These are phyloP conservation scores for Colletotrichum theobromicola DNA, from an alignment of 2,329 filamentous ascomycete genomes.

Conservation along the genomic window DNA sequence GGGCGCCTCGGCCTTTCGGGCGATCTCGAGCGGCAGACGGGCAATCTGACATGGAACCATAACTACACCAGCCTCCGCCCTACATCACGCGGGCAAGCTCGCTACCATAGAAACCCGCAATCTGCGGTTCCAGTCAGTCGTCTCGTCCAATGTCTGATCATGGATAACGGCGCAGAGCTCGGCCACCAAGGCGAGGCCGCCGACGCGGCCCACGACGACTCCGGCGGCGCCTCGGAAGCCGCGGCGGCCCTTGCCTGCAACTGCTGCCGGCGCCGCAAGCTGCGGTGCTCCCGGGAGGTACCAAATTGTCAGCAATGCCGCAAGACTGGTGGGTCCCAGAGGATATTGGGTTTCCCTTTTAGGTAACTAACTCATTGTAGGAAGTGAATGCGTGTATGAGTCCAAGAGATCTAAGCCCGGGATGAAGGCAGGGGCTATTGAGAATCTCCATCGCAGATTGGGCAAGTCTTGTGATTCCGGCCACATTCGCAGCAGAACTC, in stretches of 20 bases:
- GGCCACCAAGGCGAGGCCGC: slow-evolving; percentile 26
- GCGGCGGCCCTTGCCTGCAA: slow-evolving; percentile 35
- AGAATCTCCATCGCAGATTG: slow-evolving; percentile 37
- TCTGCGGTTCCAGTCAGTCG: neutral
- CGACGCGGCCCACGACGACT: slow-evolving; percentile 27
- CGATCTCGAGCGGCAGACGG: neutral
- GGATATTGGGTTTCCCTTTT: neutral
- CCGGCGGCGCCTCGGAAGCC: slow-evolving; percentile 51
- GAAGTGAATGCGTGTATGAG: slow-evolving; percentile 33
- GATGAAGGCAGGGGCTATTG: slow-evolving; percentile 41
- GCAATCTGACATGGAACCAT: neutral
- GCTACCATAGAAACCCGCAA: neutral
- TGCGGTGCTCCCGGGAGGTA: slow-evolving; percentile 8
- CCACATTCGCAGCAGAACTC: neutral
- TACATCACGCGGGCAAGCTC: neutral
- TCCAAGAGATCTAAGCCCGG: slow-evolving; percentile 38
- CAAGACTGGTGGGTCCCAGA: slow-evolving; percentile 1
- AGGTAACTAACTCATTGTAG: neutral
- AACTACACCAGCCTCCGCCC: slow-evolving; percentile 8
- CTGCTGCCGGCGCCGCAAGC: slow-evolving; percentile 11
- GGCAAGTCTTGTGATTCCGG: slow-evolving; percentile 20
- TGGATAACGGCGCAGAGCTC: slow-evolving; percentile 1
- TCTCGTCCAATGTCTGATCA: neutral
- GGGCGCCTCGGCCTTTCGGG: neutral
- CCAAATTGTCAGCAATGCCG: slow-evolving; percentile 15